Percentiles rank a stretch among this genome's conserved stretches.
Conservation (phyloP, 148 eudicot species). For the Camellia lanceoleosa region DNA sequence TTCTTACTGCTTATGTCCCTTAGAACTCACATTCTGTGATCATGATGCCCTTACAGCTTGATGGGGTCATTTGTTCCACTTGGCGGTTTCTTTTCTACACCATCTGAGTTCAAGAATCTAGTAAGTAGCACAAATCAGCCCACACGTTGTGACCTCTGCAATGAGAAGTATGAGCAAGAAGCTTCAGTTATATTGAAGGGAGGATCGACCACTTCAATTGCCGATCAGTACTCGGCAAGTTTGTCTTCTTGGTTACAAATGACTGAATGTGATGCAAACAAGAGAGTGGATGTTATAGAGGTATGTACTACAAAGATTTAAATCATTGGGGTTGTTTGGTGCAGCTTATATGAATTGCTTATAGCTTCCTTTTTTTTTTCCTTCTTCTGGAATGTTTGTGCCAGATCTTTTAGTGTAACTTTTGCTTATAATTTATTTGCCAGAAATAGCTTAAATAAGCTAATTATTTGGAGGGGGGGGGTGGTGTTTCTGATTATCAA, state of each 20-base stretch:
- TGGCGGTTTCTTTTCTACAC: slow-evolving; percentile 83
- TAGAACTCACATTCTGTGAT: slow-evolving; percentile 45
- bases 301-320: slow-evolving; percentile 39
- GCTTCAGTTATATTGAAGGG: slow-evolving; percentile 42
- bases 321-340: neutral
- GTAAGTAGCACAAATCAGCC: slow-evolving; percentile 30
- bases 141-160: slow-evolving; percentile 44
- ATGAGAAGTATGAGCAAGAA: slow-evolving; percentile 69
- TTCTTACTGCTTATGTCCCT: slow-evolving; percentile 23
- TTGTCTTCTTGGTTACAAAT: slow-evolving; percentile 57
- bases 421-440: no score
- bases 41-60: slow-evolving; percentile 58
- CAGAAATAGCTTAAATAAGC: no score
- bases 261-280: slow-evolving; percentile 43
- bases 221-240: slow-evolving; percentile 38
- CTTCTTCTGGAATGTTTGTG: no score
- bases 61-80: slow-evolving; percentile 97
- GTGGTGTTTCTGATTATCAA: no score
- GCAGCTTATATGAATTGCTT: no score
- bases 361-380: no score
- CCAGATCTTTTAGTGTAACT: no score
- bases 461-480: no score
- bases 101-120: slow-evolving; percentile 51
- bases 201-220: slow-evolving; percentile 40
- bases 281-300: slow-evolving; percentile 35